Conservation (phyloP, 2,329 filamentous ascomycete species). For the Arthrocladium fulminans region DNA sequence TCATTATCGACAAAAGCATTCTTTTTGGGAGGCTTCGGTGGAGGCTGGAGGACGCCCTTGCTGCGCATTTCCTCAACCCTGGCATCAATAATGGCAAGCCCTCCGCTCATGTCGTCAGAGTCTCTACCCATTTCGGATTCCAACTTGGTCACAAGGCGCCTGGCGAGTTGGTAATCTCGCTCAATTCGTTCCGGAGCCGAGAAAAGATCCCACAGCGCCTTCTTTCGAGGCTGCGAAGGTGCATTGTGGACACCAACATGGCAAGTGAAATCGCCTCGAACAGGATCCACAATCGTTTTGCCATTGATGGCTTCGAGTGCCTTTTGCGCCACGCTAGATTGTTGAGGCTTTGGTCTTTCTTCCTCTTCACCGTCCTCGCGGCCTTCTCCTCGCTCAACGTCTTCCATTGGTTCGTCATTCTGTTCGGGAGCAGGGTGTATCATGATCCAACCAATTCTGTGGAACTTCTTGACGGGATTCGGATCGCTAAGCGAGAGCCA, state of each 20-base stretch:
- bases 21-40: conserved; percentile 47
- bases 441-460: conserved; percentile 98
- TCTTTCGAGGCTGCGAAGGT: conserved; percentile 76
- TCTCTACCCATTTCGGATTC: conserved; percentile 65
- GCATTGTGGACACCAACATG: conserved; percentile 95
- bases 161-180: conserved; percentile 75
- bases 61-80: conserved; percentile 72
- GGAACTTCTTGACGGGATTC: conserved; percentile 92
- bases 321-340: conserved; percentile 59
- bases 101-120: conserved; percentile 57
- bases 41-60: conserved; percentile 66
- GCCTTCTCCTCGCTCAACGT: conserved; percentile 58
- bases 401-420: conserved; percentile 38
- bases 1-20: conserved; percentile 41
- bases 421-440: conserved; percentile 70
- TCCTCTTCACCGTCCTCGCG: conserved; percentile 56
- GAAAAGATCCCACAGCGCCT: conserved; percentile 93
- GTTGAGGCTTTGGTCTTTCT: conserved; percentile 26
- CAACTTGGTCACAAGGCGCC: conserved; percentile 72
- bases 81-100: conserved; percentile 71
- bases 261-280: conserved; percentile 90
- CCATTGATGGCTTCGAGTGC: conserved; percentile 92
- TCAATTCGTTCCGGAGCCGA: conserved; percentile 89
- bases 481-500: conserved; percentile 94
- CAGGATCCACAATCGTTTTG: conserved; percentile 92